Evolutionary conservation across 2,329 filamentous ascomycete genomes (phyloP).

Genomic region (Cercospora brassicicola): DNA sequence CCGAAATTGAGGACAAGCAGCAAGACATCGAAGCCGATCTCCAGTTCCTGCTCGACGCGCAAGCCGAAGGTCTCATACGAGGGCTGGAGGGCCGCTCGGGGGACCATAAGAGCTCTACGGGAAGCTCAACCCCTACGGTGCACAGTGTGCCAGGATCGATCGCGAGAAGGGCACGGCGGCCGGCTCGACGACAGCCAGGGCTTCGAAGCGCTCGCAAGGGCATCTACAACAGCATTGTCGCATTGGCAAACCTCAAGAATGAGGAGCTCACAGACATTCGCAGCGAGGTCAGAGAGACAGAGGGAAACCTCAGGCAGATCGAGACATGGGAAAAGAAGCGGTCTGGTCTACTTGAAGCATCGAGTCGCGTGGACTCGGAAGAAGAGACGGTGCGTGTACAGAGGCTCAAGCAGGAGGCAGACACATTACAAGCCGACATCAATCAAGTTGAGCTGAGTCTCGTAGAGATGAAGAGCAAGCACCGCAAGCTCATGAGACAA

Average conservation of each 20-base stretch:
- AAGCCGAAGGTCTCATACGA: slow-evolving; percentile 58
- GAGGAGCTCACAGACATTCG: slow-evolving; percentile 66
- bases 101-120: slow-evolving; percentile 51
- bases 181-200: slow-evolving; percentile 54
- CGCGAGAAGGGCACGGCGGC: slow-evolving; percentile 50
- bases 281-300: slow-evolving; percentile 57
- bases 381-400: slow-evolving; percentile 59
- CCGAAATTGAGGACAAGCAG: slow-evolving; percentile 44
- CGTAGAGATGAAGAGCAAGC: slow-evolving; percentile 59
- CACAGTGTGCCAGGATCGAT: slow-evolving; percentile 39
- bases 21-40: slow-evolving; percentile 58
- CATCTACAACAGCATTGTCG: slow-evolving; percentile 62
- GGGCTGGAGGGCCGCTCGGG: slow-evolving; percentile 45
- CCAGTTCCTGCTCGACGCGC: slow-evolving; percentile 61
- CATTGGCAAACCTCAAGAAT: slow-evolving; percentile 64
- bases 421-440: slow-evolving; percentile 62
- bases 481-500: slow-evolving; percentile 59
- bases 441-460: slow-evolving; percentile 64
- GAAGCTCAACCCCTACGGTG: slow-evolving; percentile 52
- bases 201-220: slow-evolving; percentile 65
- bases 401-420: slow-evolving; percentile 53
- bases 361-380: slow-evolving; percentile 56
- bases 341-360: slow-evolving; percentile 55
- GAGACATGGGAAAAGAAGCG: slow-evolving; percentile 61
- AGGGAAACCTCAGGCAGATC: slow-evolving; percentile 60